Percentiles rank a stretch among this genome's conserved stretches.
Evolutionary conservation across 345 rosid genomes (phyloP).

Genomic region (Laguncularia racemosa): DNA sequence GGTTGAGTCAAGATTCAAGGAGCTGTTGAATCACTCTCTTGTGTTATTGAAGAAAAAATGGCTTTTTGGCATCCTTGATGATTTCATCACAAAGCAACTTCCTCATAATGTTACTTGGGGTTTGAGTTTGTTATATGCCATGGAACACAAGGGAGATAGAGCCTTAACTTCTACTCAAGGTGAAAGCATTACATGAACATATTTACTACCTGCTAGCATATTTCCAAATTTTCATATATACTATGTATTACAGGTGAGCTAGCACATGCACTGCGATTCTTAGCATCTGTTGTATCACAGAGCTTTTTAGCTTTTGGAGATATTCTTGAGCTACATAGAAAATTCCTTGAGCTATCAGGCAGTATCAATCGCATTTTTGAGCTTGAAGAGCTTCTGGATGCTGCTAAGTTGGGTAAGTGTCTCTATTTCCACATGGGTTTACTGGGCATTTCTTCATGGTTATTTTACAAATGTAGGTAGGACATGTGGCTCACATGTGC

Average conservation of each 20-base stretch:
- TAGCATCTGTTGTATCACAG: slow-evolving; percentile 97
- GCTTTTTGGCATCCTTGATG: slow-evolving; percentile 83
- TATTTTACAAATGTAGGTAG: no score
- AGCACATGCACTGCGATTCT: slow-evolving; percentile 91
- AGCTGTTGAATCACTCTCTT: slow-evolving; percentile 78
- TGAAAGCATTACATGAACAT: slow-evolving; percentile 13
- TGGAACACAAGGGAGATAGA: slow-evolving; percentile 92
- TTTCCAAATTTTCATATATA: background rate
- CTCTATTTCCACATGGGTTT: slow-evolving; percentile 1
- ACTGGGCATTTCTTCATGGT: no score
- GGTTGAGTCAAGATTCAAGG: slow-evolving; percentile 83
- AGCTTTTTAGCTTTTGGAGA: slow-evolving; percentile 99
- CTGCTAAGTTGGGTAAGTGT: slow-evolving; percentile 66
- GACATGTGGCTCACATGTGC: no score
- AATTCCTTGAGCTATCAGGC: slow-evolving; percentile 89
- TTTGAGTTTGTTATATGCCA: slow-evolving; percentile 86
- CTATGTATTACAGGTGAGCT: slow-evolving; percentile 55
- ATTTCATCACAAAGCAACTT: slow-evolving; percentile 97
- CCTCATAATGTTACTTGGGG: slow-evolving; percentile 99
- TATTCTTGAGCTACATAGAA: slow-evolving; percentile 87
- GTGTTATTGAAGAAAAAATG: slow-evolving; percentile 84
- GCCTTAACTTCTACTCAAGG: slow-evolving; percentile 83
- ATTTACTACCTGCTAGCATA: no score
- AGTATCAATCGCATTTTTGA: slow-evolving; percentile 85
- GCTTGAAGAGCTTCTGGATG: slow-evolving; percentile 91